phyloP scores from a whole-genome alignment of 306 rosid species.

The Fragaria ananassa region DNA sequence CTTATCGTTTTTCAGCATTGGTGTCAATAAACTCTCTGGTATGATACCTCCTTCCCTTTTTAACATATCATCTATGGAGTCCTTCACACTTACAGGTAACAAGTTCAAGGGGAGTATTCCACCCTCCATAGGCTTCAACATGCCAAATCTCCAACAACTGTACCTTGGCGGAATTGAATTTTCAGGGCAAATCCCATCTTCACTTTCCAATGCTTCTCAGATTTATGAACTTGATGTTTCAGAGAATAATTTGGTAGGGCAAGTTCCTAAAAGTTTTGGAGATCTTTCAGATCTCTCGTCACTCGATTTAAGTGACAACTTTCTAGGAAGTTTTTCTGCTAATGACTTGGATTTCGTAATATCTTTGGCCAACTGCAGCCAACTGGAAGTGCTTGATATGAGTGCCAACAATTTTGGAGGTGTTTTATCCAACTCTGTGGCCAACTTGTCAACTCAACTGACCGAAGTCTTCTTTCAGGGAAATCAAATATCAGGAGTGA shows the following conservation, averaged over 20 bases:
- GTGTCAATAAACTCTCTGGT: slow-evolving; percentile 35
- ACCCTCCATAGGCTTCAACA: background rate
- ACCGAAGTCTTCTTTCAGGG: background rate
- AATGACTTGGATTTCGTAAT: background rate
- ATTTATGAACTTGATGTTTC: background rate
- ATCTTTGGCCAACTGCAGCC: background rate
- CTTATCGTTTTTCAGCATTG: background rate
- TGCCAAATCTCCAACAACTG: slow-evolving; percentile 38
- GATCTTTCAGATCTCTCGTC: background rate
- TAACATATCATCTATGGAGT: background rate
- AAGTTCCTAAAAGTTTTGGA: background rate
- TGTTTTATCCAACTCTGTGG: background rate
- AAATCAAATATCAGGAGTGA: background rate
- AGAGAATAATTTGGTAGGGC: background rate
- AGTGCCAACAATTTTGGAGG: background rate
- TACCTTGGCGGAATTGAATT: slow-evolving; percentile 16
- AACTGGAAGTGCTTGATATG: background rate
- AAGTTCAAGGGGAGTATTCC: slow-evolving; percentile 40
- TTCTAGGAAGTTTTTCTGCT: background rate
- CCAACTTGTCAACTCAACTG: background rate
- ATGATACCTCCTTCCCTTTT: slow-evolving; percentile 34
- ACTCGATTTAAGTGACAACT: background rate
- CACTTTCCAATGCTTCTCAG: background rate
- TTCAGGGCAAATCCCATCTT: background rate
- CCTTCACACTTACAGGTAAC: slow-evolving; percentile 25